Evolutionary conservation across 2,329 filamentous ascomycete species (phyloP).

Genomic region (Talaromyces sp.): DNA sequence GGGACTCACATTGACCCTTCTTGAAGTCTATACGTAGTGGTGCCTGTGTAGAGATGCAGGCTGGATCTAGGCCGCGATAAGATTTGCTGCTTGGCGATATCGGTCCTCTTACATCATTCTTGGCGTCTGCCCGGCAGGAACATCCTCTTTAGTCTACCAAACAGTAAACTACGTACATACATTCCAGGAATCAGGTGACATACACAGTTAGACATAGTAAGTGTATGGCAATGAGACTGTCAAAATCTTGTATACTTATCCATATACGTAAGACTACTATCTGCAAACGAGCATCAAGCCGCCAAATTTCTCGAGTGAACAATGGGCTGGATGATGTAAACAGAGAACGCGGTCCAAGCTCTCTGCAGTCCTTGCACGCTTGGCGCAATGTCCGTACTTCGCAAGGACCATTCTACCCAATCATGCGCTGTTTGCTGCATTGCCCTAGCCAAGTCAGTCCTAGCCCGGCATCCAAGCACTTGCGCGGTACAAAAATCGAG

Average conservation of each 20-base stretch:
- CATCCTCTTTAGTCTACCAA: not conserved
- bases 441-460: not conserved
- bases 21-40: not conserved
- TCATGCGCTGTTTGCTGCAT: not conserved
- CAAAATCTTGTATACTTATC: not conserved
- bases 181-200: not conserved
- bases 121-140: not conserved
- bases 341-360: conserved; percentile 6
- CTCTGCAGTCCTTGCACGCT: not conserved
- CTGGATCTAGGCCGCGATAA: conserved; percentile 1
- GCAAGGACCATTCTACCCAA: not conserved
- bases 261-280: not conserved
- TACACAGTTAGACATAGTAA: too few relatives aligned
- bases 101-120: not conserved
- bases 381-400: conserved; percentile 1
- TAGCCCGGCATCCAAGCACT: not conserved
- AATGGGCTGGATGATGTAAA: not conserved
- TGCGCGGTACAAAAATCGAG: not conserved
- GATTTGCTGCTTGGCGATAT: conserved; percentile 3
- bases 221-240: not conserved
- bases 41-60: too few relatives aligned
- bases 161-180: not conserved
- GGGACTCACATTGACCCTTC: not conserved
- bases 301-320: not conserved
- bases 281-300: not conserved